A percentile compares a stretch with the other conserved stretches of the same genome.
Conservation (phyloP, 1,284 basidiomycete genomes). For the Stygiomarasmius scandens region DNA sequence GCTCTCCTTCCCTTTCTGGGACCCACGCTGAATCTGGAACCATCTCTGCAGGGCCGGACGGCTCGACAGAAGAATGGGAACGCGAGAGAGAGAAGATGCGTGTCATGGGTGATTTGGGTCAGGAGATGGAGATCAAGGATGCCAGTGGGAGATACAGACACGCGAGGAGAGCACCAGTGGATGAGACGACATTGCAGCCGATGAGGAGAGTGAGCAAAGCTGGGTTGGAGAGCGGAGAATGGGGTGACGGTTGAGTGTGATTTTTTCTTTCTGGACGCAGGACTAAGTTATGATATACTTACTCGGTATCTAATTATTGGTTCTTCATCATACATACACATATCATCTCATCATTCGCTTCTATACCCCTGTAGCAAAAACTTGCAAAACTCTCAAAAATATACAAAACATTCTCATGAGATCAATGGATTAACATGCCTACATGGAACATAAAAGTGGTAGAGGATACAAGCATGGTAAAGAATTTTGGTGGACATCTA, state of each 20-base stretch:
- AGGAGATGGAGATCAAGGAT: conserved; percentile 86
- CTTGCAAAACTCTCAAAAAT: too few relatives aligned
- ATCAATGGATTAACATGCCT: not conserved
- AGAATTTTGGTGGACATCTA: not conserved
- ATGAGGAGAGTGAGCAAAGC: conserved; percentile 87
- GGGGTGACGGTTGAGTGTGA: conserved; percentile 1
- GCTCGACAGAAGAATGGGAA: not conserved
- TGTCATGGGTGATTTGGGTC: conserved; percentile 61
- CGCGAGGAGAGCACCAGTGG: conserved; percentile 80
- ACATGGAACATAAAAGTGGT: not conserved
- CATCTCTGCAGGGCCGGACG: conserved; percentile 1
- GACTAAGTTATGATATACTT: not conserved
- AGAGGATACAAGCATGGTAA: not conserved
- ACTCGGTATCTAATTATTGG: too few relatives aligned
- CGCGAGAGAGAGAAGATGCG: not conserved
- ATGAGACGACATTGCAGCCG: conserved; percentile 84
- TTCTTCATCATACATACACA: too few relatives aligned
- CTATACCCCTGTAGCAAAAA: too few relatives aligned
- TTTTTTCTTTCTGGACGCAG: too few relatives aligned
- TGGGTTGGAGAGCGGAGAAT: conserved; percentile 69
- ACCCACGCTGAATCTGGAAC: not conserved
- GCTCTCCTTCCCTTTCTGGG: conserved; percentile 5
- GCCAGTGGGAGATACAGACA: conserved; percentile 82
- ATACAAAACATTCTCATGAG: not conserved
- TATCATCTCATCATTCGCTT: too few relatives aligned